A percentile compares a stretch with the other conserved stretches of the same genome.
These are phyloP conservation scores for Exophiala alcalophila DNA, from an alignment of 2,329 filamentous ascomycete species.

Conservation along the genomic window DNA sequence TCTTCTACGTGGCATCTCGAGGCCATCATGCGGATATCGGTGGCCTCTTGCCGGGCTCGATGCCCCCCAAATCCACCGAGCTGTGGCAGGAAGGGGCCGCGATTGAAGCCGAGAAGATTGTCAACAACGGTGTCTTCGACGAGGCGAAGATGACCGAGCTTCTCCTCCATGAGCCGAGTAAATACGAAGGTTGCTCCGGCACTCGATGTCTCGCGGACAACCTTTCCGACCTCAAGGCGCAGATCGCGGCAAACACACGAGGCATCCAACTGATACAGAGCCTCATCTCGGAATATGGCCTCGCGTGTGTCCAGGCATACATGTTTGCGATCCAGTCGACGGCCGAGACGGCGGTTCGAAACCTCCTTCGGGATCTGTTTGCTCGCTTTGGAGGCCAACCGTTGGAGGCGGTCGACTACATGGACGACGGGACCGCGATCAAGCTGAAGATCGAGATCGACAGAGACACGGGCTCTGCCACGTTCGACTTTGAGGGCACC, in stretches of 20 bases:
- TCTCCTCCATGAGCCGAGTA: conserved; percentile 30
- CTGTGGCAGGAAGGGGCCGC: conserved; percentile 49
- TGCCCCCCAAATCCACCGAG: conserved; percentile 46
- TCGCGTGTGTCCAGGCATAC: conserved; percentile 39
- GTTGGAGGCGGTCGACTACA: conserved; percentile 37
- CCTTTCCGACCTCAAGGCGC: conserved; percentile 46
- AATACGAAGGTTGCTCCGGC: conserved; percentile 17
- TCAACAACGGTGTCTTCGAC: conserved; percentile 37
- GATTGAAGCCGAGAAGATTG: conserved; percentile 42
- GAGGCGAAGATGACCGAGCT: conserved; percentile 35
- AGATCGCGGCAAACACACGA: conserved; percentile 45
- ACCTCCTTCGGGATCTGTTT: conserved; percentile 32
- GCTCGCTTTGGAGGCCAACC: conserved; percentile 21
- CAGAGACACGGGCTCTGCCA: conserved; percentile 32
- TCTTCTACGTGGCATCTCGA: conserved; percentile 75
- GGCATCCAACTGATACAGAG: conserved; percentile 39
- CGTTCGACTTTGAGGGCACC: conserved; percentile 44
- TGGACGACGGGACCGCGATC: conserved; percentile 43
- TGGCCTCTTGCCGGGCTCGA: conserved; percentile 34
- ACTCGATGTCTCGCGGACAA: conserved; percentile 40
- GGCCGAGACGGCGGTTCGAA: conserved; percentile 37
- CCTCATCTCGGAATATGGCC: conserved; percentile 38
- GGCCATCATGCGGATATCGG: conserved; percentile 69
- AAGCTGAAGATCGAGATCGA: conserved; percentile 37
- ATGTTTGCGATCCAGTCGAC: conserved; percentile 41